Base-by-base conservation (phyloP, 345 rosid species). In the Barbarea vulgaris region DNA sequence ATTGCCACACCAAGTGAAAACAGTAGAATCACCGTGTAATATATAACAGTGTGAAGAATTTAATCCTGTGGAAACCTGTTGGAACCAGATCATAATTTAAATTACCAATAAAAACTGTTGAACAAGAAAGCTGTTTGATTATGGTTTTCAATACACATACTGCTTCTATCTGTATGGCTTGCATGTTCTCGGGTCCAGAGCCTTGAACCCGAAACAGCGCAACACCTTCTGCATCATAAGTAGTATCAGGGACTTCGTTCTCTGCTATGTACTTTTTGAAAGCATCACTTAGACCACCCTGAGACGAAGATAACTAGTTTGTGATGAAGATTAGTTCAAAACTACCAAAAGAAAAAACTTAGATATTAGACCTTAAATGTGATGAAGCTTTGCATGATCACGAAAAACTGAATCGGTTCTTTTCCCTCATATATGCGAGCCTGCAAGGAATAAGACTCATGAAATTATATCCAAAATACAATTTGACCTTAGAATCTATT, bases 101-200 rank as follows among this genome's bases (percentile, higher is more conserved):
- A 28, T 44, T 17, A 42, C 24, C 19, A 8, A 24, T 64, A 64
- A 17, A 64, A 56, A 36, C 53, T 48, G 39, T 37, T 39, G 52
- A 64, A 65, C 41, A 42, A 50, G 30, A 66, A 25, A 58, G 22
- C 48, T 18, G 34, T 24, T 70, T 60, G 28, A 11, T 41, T 25
- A 30, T 55, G 42, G 19, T 34, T 36, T 54, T 46, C 14, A 33
- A 7, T 11, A 68, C 8, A 68, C 89, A 46, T 91, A 96, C 99
- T 6, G 96, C 79, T 60, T 96, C 95, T 73, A 93, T 94, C 89
- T 96, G 99, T 80, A 96, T 84, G 51, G 98, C 91, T 88, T 96
- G 99, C 99, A 96, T 93, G 77, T 89, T 86, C 70, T 96, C 97
- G 34, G 99, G 99, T 83, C 98, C 99, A 81, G 96, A 84, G 59